Base-by-base conservation (phyloP, 371 early-diverging fungal genomes). In the Choanephora cucurbitarum region DNA sequence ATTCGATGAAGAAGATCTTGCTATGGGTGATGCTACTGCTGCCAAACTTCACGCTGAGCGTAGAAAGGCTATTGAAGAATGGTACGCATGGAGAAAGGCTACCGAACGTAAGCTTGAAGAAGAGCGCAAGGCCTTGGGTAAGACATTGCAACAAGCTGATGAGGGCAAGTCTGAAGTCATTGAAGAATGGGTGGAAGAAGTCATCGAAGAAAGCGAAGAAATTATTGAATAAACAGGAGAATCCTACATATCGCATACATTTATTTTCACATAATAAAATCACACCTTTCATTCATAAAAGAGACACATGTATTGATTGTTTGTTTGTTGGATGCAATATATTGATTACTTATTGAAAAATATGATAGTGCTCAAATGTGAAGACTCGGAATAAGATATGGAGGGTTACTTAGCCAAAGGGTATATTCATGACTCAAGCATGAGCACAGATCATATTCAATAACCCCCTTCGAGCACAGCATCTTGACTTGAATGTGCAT, bases 1-100 rank as follows among this genome's bases (percentile, higher is more conserved):
- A 56, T 97, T 97, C 69, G 99, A 99, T 22, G 88, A 90, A 62
- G 88, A 89, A 57, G 97, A 97, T 79, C 72, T 88, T 57, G 83
- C 82, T 53, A 75, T 80, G 33, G 81, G 82, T 57, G 85, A 87
- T 55, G 86, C 86, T 39, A 86, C 82, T 44, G 84, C 87, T 48
- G 83, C 83, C 56, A 88, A 86, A 55, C 79, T 85, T 56, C 82
- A 88, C 67, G 78, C 79, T 48, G 86, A 85, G 62, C 91, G 90
- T 60, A 87, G 89, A 60, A 83, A 87, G 64, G 83, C 88, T 21
- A 50, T 88, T 33, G 83, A 87, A 67, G 90, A 92, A 72, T 92
- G 91, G 92, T 73, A 84, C 57, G 80, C 73, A 52, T 90, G 91
- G 91, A 86, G 91, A 78, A 77, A 83, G 74, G 61, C 69, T 44